phyloP scores from a whole-genome alignment of 331 rosid species.

The Acacia concinna region DNA sequence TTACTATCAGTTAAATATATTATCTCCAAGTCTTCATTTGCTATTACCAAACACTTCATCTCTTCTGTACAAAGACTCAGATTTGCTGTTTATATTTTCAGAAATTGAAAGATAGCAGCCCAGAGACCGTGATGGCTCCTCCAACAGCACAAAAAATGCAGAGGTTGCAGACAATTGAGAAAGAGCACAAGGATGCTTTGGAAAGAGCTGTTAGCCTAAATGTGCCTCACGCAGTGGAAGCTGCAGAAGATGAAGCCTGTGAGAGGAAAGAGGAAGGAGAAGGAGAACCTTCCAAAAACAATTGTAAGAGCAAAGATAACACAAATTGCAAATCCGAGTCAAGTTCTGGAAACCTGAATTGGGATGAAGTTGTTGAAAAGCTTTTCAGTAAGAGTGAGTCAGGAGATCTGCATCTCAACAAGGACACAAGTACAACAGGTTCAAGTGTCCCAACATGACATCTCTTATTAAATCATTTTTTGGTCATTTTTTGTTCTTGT shows the following conservation, averaged over 20 bases:
- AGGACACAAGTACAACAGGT: conserved; percentile 1
- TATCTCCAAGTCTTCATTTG: not conserved
- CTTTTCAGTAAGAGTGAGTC: conserved; percentile 46
- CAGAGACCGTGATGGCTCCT: conserved; percentile 52
- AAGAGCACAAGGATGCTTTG: conserved; percentile 75
- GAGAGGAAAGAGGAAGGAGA: conserved; percentile 24
- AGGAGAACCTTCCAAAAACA: conserved; percentile 28
- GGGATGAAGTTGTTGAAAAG: conserved; percentile 74
- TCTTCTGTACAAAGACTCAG: conserved; percentile 16
- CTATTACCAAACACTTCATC: not conserved
- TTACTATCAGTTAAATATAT: not conserved
- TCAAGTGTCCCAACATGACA: conserved; percentile 33
- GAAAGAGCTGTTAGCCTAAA: conserved; percentile 84
- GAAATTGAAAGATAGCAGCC: conserved; percentile 50
- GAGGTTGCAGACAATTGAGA: conserved; percentile 65
- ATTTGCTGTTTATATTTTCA: conserved; percentile 7
- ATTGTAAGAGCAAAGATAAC: conserved; percentile 20
- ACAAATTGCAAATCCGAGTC: not conserved
- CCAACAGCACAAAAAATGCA: conserved; percentile 58
- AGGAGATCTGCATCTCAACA: conserved; percentile 33
- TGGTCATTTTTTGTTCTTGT: not conserved
- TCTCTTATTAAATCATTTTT: not conserved
- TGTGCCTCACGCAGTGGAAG: conserved; percentile 64
- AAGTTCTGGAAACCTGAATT: conserved; percentile 43
- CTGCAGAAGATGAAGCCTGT: conserved; percentile 33